Conservation (phyloP, 345 rosid species). For the Cochlearia excelsa region DNA sequence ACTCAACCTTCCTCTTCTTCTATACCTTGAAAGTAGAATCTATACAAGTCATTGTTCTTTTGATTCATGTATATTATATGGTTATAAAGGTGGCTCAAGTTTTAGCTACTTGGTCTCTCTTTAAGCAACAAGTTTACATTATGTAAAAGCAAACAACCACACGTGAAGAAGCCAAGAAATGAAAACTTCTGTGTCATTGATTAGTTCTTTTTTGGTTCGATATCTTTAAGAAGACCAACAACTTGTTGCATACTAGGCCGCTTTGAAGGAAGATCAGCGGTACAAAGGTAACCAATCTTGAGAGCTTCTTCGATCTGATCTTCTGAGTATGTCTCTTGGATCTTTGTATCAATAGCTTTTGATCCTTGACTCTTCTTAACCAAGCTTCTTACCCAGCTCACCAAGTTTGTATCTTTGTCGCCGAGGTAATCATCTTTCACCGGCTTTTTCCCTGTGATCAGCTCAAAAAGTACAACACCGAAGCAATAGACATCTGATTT, state of each 20-base stretch:
- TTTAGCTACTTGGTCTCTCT: constrained; percentile 1
- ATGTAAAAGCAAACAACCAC: constrained; percentile 18
- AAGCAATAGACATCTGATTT: constrained; percentile 91
- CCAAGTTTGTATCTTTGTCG: constrained; percentile 53
- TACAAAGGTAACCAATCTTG: constrained; percentile 91
- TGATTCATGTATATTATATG: background rate
- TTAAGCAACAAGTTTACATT: constrained; percentile 4
- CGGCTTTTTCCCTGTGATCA: constrained; percentile 74
- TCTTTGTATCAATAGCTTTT: constrained; percentile 71
- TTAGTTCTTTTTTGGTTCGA: constrained; percentile 49
- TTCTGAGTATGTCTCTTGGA: constrained; percentile 57
- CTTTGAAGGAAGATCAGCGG: constrained; percentile 77
- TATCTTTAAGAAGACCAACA: constrained; percentile 93
- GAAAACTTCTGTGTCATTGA: constrained; percentile 34
- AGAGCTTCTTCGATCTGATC: constrained; percentile 77
- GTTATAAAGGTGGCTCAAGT: background rate
- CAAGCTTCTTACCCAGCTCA: constrained; percentile 72
- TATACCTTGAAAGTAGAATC: no score
- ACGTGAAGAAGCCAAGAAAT: constrained; percentile 12
- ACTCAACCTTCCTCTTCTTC: constrained; percentile 32
- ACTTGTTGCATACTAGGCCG: constrained; percentile 96
- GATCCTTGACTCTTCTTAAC: constrained; percentile 59
- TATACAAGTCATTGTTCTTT: no score
- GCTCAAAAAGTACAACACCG: constrained; percentile 81
- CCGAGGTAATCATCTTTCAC: constrained; percentile 67